phyloP scores from a whole-genome alignment of 176 grass and related monocot genomes.

The Aegilops tauschii region DNA sequence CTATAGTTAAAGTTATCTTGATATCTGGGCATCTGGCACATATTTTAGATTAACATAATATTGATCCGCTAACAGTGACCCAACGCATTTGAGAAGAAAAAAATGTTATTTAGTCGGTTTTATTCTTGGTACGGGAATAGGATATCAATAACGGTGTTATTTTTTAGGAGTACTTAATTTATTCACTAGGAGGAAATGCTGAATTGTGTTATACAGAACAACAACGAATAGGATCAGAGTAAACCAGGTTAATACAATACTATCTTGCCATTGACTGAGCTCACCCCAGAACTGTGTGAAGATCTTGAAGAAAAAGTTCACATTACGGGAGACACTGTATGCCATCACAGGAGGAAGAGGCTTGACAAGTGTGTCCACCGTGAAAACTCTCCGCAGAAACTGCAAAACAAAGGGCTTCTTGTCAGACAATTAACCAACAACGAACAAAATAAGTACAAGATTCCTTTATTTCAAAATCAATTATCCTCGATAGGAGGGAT shows the following conservation, averaged over 20 bases:
- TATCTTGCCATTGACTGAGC: constrained; percentile 31
- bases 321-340: constrained; percentile 80
- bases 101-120: not conserved
- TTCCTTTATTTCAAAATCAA: not conserved
- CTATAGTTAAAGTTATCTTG: not conserved
- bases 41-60: not conserved
- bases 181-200: not conserved
- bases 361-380: constrained; percentile 88
- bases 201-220: not conserved
- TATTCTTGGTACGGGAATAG: not conserved
- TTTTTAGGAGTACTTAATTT: not conserved
- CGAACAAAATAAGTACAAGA: not conserved
- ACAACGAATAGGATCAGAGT: not conserved
- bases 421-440: constrained; percentile 20
- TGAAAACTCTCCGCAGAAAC: constrained; percentile 88
- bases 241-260: constrained; percentile 5
- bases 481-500: not conserved
- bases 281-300: constrained; percentile 99
- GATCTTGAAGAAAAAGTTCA: constrained; percentile 86
- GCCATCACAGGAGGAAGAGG: constrained; percentile 92
- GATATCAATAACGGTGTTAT: not conserved
- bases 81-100: not conserved
- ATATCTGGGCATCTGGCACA: not conserved
- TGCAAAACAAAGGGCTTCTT: constrained; percentile 42
- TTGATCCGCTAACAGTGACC: not conserved